Evolutionary conservation across 2,329 filamentous ascomycete species (phyloP).

Genomic region (Zalaria sp.): DNA sequence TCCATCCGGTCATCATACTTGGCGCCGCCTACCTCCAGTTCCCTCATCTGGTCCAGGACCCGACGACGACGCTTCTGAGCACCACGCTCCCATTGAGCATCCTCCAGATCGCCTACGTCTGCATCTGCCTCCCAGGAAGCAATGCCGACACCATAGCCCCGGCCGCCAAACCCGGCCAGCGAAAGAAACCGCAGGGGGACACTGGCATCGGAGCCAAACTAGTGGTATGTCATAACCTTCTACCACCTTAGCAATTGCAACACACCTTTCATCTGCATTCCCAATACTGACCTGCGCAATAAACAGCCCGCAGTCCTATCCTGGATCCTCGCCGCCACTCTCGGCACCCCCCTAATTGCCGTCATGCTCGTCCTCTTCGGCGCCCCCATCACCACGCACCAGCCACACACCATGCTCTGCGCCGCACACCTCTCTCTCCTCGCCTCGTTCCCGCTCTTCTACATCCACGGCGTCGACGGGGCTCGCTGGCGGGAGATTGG

Average conservation of each 20-base stretch:
- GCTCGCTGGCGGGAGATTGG: constrained; percentile 57
- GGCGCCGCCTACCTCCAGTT: constrained; percentile 52
- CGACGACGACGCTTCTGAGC: constrained; percentile 47
- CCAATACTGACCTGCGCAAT: too few relatives aligned
- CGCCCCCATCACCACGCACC: constrained; percentile 73
- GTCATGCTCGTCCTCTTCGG: constrained; percentile 72
- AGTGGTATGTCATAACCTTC: constrained; percentile 23
- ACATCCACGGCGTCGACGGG: constrained; percentile 66
- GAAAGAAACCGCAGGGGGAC: constrained; percentile 17
- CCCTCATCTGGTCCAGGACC: constrained; percentile 52
- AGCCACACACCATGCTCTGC: constrained; percentile 63
- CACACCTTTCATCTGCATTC: not conserved
- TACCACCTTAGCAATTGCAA: not conserved
- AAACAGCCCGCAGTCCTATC: constrained; percentile 55
- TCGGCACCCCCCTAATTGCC: constrained; percentile 43
- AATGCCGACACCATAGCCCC: constrained; percentile 19
- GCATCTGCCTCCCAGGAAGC: constrained; percentile 44
- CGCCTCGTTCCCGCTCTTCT: constrained; percentile 66
- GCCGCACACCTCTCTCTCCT: constrained; percentile 72
- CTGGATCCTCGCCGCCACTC: constrained; percentile 42
- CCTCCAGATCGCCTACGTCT: constrained; percentile 47
- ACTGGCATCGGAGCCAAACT: constrained; percentile 24
- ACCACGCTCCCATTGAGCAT: constrained; percentile 48
- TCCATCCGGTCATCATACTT: constrained; percentile 55
- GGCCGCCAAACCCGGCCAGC: constrained; percentile 33